A percentile compares a stretch with the other conserved stretches of the same genome.
Evolutionary conservation across 164 flowering plant genomes (phyloP).

Genomic region (Magnolia officinalis): DNA sequence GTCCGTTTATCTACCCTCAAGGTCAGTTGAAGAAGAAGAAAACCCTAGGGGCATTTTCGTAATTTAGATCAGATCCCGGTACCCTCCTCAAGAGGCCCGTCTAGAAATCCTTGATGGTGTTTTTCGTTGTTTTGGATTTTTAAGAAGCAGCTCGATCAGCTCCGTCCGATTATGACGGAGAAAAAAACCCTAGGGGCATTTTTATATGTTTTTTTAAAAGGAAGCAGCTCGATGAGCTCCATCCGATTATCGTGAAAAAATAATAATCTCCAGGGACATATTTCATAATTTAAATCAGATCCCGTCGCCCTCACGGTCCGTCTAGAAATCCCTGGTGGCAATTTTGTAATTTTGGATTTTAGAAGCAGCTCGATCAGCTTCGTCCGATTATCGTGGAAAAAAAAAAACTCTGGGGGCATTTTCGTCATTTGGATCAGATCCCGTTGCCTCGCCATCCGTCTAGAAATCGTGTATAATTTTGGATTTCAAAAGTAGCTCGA

Average conservation of each 20-base stretch:
- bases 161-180: conserved; percentile 3
- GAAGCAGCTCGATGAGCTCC: conserved; percentile 19
- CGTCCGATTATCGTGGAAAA: no score
- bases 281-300: background rate
- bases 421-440: no score
- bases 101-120: background rate
- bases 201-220: background rate
- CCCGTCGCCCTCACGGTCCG: no score
- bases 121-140: no score
- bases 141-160: conserved; percentile 18
- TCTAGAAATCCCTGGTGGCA: no score
- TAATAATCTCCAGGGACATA: background rate
- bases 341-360: no score
- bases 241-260: background rate
- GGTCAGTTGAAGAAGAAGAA: conserved; percentile 2
- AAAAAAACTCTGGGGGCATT: no score
- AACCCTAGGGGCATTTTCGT: background rate
- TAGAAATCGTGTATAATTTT: no score
- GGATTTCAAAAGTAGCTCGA: no score
- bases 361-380: conserved; percentile 19
- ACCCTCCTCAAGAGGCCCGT: background rate
- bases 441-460: no score
- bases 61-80: background rate
- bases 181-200: background rate
- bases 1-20: conserved; percentile 8